Evolutionary conservation across 176 grass and related monocot genomes (phyloP).

Genomic region (Panicum miliaceum): DNA sequence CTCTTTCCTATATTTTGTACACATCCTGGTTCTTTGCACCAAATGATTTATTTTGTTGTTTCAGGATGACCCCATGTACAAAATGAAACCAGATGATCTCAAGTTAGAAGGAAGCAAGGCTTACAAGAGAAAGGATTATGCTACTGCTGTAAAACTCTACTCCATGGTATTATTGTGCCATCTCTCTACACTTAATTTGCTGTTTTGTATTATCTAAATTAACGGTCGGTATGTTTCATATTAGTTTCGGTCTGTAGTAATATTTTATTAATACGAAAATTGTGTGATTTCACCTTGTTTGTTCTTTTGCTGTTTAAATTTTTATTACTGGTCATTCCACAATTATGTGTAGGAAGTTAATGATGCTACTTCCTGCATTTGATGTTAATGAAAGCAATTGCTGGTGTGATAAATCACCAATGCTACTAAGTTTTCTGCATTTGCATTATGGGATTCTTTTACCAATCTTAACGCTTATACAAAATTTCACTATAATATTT

Average conservation of each 20-base stretch:
- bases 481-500: background rate
- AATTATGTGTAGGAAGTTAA: background rate
- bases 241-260: background rate
- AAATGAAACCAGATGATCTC: constrained; percentile 37
- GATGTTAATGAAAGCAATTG: background rate
- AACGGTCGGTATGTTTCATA: background rate
- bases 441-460: background rate
- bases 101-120: constrained; percentile 43
- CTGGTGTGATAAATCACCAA: background rate
- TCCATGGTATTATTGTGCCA: constrained; percentile 27
- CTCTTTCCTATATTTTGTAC: background rate
- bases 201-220: background rate
- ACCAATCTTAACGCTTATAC: background rate
- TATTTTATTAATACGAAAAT: background rate
- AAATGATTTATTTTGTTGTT: background rate
- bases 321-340: background rate
- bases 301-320: background rate
- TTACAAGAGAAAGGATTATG: constrained; percentile 46
- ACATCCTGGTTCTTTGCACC: background rate
- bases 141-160: constrained; percentile 37
- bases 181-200: background rate
- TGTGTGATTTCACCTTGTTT: background rate
- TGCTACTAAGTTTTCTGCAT: background rate
- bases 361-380: background rate
- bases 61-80: constrained; percentile 33